phyloP scores from a whole-genome alignment of 257 asterid genomes.

The Osmanthus fragrans region DNA sequence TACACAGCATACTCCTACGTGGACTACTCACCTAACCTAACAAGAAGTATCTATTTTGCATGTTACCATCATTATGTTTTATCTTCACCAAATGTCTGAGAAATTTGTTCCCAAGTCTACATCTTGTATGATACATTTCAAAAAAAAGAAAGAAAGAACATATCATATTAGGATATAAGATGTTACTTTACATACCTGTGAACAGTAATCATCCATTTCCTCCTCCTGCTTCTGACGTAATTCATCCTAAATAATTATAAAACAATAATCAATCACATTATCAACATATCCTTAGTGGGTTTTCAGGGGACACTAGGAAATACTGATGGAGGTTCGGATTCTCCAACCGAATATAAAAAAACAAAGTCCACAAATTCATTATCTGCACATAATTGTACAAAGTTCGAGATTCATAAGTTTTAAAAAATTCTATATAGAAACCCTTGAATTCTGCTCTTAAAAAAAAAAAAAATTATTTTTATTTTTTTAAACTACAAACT shows the following conservation, averaged over 20 bases:
- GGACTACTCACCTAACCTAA: not conserved
- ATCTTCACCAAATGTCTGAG: not conserved
- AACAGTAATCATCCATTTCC: conserved; percentile 97
- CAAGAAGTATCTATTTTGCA: not conserved
- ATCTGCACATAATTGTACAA: not conserved
- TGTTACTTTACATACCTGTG: conserved; percentile 62
- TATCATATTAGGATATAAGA: conserved; percentile 14
- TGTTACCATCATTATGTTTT: conserved; percentile 12
- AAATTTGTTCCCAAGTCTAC: conserved; percentile 12
- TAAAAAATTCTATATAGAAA: not conserved
- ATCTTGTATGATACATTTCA: conserved; percentile 2
- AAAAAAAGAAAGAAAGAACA: not conserved
- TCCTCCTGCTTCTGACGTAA: conserved; percentile 91
- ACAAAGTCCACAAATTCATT: not conserved
- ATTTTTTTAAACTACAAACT: not conserved
- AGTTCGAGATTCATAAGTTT: not conserved
- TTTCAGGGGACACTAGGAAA: no score
- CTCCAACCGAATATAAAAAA: no score
- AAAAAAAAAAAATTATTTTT: no score
- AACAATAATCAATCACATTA: conserved; percentile 14
- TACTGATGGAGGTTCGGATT: no score
- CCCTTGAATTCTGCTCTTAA: not conserved
- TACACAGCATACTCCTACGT: not conserved
- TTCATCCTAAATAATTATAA: conserved; percentile 64
- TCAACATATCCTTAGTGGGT: no score